Evolutionary conservation across 305 asterid species (phyloP).

Genomic region (Solanum hybrid): DNA sequence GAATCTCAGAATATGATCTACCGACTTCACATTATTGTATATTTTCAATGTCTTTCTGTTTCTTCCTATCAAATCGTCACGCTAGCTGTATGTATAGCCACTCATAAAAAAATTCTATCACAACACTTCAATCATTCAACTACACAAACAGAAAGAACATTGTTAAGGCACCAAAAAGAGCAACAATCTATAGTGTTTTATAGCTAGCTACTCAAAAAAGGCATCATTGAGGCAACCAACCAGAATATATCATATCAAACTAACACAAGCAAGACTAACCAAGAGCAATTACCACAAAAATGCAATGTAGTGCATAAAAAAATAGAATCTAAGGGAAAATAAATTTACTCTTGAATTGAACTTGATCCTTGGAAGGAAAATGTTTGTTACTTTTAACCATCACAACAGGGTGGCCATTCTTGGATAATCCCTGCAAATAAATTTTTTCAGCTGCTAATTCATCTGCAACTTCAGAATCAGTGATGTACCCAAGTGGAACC

Average conservation of each 20-base stretch:
- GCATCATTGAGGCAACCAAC: not conserved
- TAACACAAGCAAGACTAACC: not conserved
- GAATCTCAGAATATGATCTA: not conserved
- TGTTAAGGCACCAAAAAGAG: not conserved
- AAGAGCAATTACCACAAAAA: not conserved
- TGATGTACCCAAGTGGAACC: conserved; percentile 52
- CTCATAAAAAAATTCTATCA: not conserved
- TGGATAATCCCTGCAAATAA: conserved; percentile 50
- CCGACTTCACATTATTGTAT: not conserved
- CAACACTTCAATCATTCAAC: not conserved
- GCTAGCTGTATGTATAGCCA: not conserved
- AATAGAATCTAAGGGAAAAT: not conserved
- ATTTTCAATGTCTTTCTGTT: not conserved
- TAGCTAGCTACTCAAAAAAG: not conserved
- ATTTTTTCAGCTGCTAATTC: conserved; percentile 44
- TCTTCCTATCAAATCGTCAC: not conserved
- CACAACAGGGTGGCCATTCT: conserved; percentile 39
- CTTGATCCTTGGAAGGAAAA: conserved; percentile 52
- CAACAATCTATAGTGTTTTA: not conserved
- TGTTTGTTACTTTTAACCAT: conserved; percentile 38
- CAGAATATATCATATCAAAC: not conserved
- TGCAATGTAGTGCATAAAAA: not conserved
- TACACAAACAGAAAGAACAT: not conserved
- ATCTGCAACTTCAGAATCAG: conserved; percentile 51
- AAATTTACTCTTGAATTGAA: conserved; percentile 68